Base-by-base conservation (phyloP, 2,329 filamentous ascomycete genomes). In the Botrytis byssoidea region DNA sequence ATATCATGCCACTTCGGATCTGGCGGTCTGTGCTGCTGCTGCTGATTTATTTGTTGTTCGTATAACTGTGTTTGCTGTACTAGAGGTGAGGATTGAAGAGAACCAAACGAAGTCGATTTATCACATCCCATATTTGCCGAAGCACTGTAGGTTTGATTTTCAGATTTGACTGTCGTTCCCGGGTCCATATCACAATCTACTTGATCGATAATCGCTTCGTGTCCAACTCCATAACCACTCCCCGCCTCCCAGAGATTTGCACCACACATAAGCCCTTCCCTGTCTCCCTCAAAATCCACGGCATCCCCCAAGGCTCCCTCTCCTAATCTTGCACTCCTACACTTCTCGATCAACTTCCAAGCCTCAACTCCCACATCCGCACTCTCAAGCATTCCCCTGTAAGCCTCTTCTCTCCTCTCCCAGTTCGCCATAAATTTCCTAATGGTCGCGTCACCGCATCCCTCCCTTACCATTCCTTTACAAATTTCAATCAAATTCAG, bases 251-350 rank as follows among this genome's bases (percentile, higher is more conserved):
- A 63, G 1, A 29, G 46, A 42, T 42, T 29, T 1, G 3, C 48
- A 25, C 9, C 18, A 25, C 37, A 40, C 22, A 40, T 1, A 18
- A n/a, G 14, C 22, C 22, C 22, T 25, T 42, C 25, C 16, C 16
- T 18, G 4, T 44, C 35, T n/a, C 18, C 46, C 25, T 48, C 65
- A 9, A 67, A 4, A 32, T 68, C 48, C 48, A 37, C n/a, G 25
- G 20, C 66, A 20, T 29, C 35, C 1, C 66, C 65, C 46, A 67
- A 32, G 8, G 20, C 48, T 10, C 48, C 66, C 25, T 57, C 35
- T 9, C 66, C 66, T 18, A 68, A 32, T 48, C 66, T 42, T 37
- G 48, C 66, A 51, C 66, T 51, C 25, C 66, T 68, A 57, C 66
- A 68, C 35, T 51, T 67, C 46, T 67, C 46, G 2, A 55, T 48